Percentiles rank a stretch among this genome's conserved stretches.
These are phyloP conservation scores for Mallotus nudiflorus DNA, from an alignment of 345 rosid genomes.

Conservation along the genomic window DNA sequence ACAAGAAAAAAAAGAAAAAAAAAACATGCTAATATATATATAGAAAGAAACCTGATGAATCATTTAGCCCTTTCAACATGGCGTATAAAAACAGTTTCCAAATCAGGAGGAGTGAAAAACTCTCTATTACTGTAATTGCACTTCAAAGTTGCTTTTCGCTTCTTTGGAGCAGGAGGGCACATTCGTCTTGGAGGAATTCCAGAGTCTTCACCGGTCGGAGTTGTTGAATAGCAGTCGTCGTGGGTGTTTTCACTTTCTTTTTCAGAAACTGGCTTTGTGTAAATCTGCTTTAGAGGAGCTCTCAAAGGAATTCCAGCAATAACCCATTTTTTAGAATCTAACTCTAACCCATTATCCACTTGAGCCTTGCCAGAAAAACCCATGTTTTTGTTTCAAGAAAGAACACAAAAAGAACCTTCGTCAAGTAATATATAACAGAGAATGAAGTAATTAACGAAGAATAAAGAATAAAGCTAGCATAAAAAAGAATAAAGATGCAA, in stretches of 20 bases:
- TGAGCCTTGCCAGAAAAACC: slow-evolving; percentile 56
- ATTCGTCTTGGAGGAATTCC: slow-evolving; percentile 30
- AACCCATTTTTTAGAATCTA: slow-evolving; percentile 50
- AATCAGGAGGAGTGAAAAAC: slow-evolving; percentile 49
- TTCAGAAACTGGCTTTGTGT: slow-evolving; percentile 31
- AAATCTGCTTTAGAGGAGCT: slow-evolving; percentile 60
- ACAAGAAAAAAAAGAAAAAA: background rate
- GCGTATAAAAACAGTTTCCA: slow-evolving; percentile 43
- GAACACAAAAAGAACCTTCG: background rate
- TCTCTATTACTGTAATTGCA: slow-evolving; percentile 33
- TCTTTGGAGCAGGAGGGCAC: slow-evolving; percentile 53
- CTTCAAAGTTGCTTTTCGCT: slow-evolving; percentile 32
- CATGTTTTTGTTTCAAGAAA: slow-evolving; percentile 35
- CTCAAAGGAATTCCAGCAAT: slow-evolving; percentile 57
- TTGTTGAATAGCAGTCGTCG: slow-evolving; percentile 36
- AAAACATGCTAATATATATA: background rate
- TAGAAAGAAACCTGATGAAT: background rate
- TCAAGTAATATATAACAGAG: background rate
- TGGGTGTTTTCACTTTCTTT: slow-evolving; percentile 22
- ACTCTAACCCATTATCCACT: slow-evolving; percentile 49
- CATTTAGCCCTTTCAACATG: slow-evolving; percentile 28
- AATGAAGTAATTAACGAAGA: slow-evolving; percentile 10
- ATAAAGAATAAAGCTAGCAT: slow-evolving; percentile 44
- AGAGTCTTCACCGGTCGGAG: slow-evolving; percentile 38
- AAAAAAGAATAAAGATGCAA: slow-evolving; percentile 23